Evolutionary conservation across 495 filamentous ascomycete genomes (phyloP).

Genomic region (Podospora comata): DNA sequence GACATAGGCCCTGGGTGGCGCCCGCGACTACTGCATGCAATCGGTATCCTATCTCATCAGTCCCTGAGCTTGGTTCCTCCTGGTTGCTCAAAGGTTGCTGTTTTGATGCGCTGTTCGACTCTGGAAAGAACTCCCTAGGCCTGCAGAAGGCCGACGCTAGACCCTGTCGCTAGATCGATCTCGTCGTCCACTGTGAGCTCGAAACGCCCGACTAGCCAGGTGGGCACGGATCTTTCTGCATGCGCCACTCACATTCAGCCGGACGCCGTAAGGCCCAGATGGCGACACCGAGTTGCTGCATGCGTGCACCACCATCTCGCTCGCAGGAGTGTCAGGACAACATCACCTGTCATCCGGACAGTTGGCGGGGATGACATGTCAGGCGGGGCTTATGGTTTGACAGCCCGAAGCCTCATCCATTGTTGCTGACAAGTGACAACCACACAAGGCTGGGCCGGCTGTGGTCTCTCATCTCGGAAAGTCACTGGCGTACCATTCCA

Average conservation of each 20-base stretch:
- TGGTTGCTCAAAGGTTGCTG: slow-evolving; percentile 6
- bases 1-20: neutral
- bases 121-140: slow-evolving; percentile 19
- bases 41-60: neutral
- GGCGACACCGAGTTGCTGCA: neutral
- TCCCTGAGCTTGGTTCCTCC: slow-evolving; percentile 1
- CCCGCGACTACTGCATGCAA: neutral
- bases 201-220: slow-evolving; percentile 23
- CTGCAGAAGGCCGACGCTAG: slow-evolving; percentile 21
- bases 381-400: neutral
- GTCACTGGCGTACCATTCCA: neutral
- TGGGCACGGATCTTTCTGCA: slow-evolving; percentile 31
- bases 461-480: neutral
- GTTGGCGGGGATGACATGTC: neutral
- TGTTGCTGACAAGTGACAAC: neutral
- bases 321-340: neutral
- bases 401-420: neutral
- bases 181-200: slow-evolving; percentile 23
- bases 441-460: neutral
- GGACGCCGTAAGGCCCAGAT: slow-evolving; percentile 7
- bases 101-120: neutral
- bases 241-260: slow-evolving; percentile 30
- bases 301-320: neutral
- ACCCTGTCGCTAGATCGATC: slow-evolving; percentile 19
- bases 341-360: slow-evolving; percentile 6